Base-by-base conservation (phyloP, 2,329 filamentous ascomycete species). In the Alternaria panax region DNA sequence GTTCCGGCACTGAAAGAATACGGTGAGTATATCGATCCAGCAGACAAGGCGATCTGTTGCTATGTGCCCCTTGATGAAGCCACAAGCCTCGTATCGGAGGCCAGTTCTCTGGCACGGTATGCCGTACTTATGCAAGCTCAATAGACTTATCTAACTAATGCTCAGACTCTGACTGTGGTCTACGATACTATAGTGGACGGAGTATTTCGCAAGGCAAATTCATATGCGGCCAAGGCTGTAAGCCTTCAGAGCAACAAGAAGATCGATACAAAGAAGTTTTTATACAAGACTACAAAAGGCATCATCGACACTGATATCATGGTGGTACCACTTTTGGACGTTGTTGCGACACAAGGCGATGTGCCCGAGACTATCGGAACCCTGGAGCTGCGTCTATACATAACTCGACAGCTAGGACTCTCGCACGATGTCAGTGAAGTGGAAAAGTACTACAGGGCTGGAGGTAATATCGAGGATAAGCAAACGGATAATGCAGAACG, bases 281-380 rank as follows among this genome's bases (percentile, higher is more conserved):
- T 74, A 0, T 67, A 54, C 57, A 59, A 66, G 38, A 64, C 48
- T 5, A 12, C 64, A 0, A 43, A 67, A 6, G 62, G 57, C 1
- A 54, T 97, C 63, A 96, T 98, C 66, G 95, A 95, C 62, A 98
- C 95, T 0, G 92, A 90, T 6, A 87, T 99, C 70, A 95, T 96
- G 75, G 94, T 98, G 2, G 92, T 91, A 2, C 93, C 93, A 28
- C 92, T 97, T 2, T 91, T 90, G 28, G 46, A 41, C 7, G 14
- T 59, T 1, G 24, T 12, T 1, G 34, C 52, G 6, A 54, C 56
- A 2, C 58, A 64, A 48, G 55, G 56, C 7, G 57, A 68, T 5
- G 53, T 14, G 0, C 30, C 18, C 1, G 68, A 72, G 42, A 70
- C 58, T 0, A 60, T 77, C 7, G 76, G 75, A 2, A 74, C 68